Base-by-base conservation (phyloP, 345 rosid species). In the Clarkia xantiana region DNA sequence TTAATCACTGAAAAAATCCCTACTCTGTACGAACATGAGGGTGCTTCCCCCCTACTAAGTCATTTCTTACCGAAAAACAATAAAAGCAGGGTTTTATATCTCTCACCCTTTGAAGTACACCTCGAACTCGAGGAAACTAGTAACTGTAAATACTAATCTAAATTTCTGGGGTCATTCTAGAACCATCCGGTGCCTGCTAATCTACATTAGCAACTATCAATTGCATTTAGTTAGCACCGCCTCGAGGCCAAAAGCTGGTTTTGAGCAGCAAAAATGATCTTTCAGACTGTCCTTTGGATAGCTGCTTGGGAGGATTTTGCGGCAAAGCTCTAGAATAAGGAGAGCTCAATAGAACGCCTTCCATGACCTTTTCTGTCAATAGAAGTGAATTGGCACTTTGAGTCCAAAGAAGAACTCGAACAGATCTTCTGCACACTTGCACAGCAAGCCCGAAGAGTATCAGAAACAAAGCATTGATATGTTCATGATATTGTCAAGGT, bases 401-500 rank as follows among this genome's bases (percentile, higher is more conserved):
- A 49, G 34, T 12, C 34, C 10, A 14, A 7, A 19, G 18, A 18
- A 49, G 17, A 49, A 12, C 16, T 13, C 40, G n/a, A 53, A 10
- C 2, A 18, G 29, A 17, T 19, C 47, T 49, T 49, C 39, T 22
- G 16, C 17, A n/a, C n/a, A n/a, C n/a, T n/a, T n/a, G n/a, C n/a
- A 11, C 52, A 23, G 40, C 52, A 49, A 49, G 25, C 38, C 2
- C 34, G 18, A 29, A 14, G 2, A 67, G 53, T 22, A 22, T 14
- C 56, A 22, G 44, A 23, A 52, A 60, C 49, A 54, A 61, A 49
- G 61, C 47, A 52, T 51, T 65, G 20, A 36, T 45, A 53, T 47
- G 62, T 56, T 58, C 56, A 55, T 50, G 53, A 57, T 71, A 60
- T 60, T 64, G 56, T 84, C 86, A 77, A 57, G 78, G 66, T 71